Percentiles rank a stretch among this genome's conserved stretches.
Conservation (phyloP, 495 filamentous ascomycete species). For the Geoglossum glabrum region DNA sequence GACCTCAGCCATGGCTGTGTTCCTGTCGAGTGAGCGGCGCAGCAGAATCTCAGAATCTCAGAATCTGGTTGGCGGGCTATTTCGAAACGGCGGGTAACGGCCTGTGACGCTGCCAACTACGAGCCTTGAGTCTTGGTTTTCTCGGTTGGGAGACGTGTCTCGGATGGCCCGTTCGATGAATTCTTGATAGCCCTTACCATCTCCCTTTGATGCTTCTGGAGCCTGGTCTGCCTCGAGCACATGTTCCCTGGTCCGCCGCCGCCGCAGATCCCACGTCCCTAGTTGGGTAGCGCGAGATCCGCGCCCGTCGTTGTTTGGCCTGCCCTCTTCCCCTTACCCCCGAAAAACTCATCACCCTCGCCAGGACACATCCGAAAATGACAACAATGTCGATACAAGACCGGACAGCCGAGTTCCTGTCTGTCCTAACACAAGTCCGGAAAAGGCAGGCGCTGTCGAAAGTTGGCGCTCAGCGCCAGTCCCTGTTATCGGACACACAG, state of each 20-base stretch:
- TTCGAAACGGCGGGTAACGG: neutral
- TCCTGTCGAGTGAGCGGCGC: too few relatives aligned
- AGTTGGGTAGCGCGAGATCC: neutral
- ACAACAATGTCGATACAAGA: conserved; percentile 63
- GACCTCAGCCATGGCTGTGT: too few relatives aligned
- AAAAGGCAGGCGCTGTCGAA: conserved; percentile 48
- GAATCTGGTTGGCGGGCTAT: neutral
- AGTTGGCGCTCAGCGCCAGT: conserved; percentile 54
- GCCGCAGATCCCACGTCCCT: neutral
- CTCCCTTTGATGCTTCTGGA: neutral
- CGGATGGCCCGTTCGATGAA: neutral
- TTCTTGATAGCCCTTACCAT: neutral
- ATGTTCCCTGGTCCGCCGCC: neutral
- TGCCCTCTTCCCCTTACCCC: neutral
- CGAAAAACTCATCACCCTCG: neutral
- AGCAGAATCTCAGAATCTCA: too few relatives aligned
- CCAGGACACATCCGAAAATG: conserved; percentile 21
- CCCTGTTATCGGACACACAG: conserved; percentile 58
- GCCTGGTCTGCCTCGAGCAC: neutral
- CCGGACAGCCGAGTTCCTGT: conserved; percentile 81
- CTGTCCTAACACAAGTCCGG: conserved; percentile 70
- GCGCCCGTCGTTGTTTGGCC: neutral
- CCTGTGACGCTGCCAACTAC: neutral
- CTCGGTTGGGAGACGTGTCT: neutral
- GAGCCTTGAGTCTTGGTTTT: too few relatives aligned